Conservation (phyloP, 1,284 basidiomycete genomes). For the Hemileia vastatrix region DNA sequence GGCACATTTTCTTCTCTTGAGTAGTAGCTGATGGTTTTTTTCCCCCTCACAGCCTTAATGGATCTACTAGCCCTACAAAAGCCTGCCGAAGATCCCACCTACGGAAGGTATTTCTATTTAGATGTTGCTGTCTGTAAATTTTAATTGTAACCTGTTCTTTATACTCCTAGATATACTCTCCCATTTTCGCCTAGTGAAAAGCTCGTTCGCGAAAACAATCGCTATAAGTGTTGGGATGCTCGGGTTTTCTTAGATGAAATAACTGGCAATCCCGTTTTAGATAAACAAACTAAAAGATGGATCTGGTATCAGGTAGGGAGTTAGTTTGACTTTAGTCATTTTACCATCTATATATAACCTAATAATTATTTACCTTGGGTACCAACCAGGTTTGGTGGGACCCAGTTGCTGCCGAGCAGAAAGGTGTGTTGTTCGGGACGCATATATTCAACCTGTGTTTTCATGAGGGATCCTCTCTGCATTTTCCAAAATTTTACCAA, state of each 20-base stretch:
- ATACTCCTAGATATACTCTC: conserved; percentile 1
- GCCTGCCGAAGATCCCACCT: neutral
- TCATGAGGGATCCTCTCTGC: too few species aligned
- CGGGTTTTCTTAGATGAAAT: conserved; percentile 8
- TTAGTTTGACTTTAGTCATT: neutral
- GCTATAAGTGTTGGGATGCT: conserved; percentile 11
- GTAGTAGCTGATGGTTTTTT: neutral
- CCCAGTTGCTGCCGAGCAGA: conserved; percentile 5
- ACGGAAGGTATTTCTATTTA: neutral
- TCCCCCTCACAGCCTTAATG: neutral
- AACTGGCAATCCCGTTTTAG: neutral
- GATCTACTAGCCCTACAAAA: neutral
- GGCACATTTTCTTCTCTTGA: neutral
- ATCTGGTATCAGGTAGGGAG: conserved; percentile 17
- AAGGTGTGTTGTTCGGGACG: neutral
- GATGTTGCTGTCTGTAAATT: neutral
- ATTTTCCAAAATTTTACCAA: neutral
- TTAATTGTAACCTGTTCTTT: neutral
- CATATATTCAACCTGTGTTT: neutral
- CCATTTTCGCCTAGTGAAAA: conserved; percentile 18
- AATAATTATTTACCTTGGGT: neutral
- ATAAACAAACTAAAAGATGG: conserved; percentile 10
- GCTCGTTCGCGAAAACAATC: conserved; percentile 1
- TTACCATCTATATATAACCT: neutral
- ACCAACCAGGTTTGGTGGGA: conserved; percentile 20